Evolutionary conservation across 257 asterid species (phyloP), one percentile per base, ranked within the genome.

Genomic region (Scutellaria minor): DNA sequence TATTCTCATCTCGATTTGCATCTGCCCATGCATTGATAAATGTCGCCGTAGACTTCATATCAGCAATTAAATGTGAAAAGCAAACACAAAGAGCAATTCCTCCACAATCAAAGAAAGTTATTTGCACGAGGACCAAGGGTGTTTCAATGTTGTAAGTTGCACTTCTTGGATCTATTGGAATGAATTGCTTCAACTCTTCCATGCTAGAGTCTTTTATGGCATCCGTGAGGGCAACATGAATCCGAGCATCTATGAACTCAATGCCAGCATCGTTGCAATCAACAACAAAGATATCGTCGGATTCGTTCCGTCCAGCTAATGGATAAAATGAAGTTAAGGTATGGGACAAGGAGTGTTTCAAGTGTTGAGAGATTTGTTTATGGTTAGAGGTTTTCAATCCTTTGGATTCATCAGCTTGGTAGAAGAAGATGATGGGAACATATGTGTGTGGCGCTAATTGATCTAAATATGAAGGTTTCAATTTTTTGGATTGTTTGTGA

Each of bases 391-490:
- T 18, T 18, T 18, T 18, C 18, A 18, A 18, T 18, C 18, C 18
- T 18, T 18, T 18, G 10, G 24, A 45, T 7, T 75, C 77, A 6
- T 68, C 18, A 7, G 76, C 14, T 54, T 66, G 60, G 60, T 75
- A 80, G 72, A 85, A 80, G 68, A 83, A 76, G 18, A 83, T 59
- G 7, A 83, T 20, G 42, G 86, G 79, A 44, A 74, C 62, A 64
- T 66, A 68, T 37, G 72, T 42, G 7, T 78, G 70, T 5, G 81
- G 84, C 46, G 74, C 44, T 50, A 80, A n/a, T 71, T 85, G 85
- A 51, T 85, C 87, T 0, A 78, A 62, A 50, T 80, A 68, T 35
- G 85, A 82, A 40, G 82, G 40, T 52, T 75, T 18, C 18, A 18
- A 18, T 0, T 18, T 18, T 18, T 18, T 18, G 18, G 18, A 0